These are phyloP conservation scores for Zymoseptoria pseudotritici DNA, from an alignment of 2,329 filamentous ascomycete genomes.

Conservation along the genomic window DNA sequence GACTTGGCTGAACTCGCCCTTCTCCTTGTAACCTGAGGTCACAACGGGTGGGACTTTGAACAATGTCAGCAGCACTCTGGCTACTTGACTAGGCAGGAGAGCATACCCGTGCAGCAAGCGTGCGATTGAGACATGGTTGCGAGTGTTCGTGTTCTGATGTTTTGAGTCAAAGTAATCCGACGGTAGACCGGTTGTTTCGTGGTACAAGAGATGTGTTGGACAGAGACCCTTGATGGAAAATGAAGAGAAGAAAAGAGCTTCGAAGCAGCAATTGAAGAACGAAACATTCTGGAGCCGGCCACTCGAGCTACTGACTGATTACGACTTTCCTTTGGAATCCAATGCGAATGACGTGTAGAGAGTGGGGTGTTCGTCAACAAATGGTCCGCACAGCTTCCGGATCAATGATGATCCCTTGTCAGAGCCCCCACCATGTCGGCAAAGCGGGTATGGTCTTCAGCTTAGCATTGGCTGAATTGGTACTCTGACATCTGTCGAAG, in stretches of 20 bases:
- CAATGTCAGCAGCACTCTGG: background rate
- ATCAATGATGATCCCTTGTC: background rate
- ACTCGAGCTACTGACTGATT: background rate
- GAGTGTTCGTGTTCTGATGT: slow-evolving; percentile 1
- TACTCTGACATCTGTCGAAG: background rate
- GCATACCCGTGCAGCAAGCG: slow-evolving; percentile 39
- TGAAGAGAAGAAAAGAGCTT: background rate
- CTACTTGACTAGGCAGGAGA: background rate
- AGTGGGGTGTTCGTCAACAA: background rate
- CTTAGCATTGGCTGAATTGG: background rate
- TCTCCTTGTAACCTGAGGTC: slow-evolving; percentile 46
- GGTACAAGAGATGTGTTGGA: background rate
- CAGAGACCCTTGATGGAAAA: background rate
- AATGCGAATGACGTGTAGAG: background rate
- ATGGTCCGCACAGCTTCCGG: background rate
- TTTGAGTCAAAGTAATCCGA: background rate
- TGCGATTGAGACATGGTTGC: slow-evolving; percentile 28
- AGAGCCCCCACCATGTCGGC: background rate
- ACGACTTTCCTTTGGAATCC: background rate
- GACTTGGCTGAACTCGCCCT: slow-evolving; percentile 52
- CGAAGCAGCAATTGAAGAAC: background rate
- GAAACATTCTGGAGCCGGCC: background rate
- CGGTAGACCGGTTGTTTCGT: background rate
- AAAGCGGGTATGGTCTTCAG: background rate
- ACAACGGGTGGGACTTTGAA: slow-evolving; percentile 37